A percentile compares a stretch with the other conserved stretches of the same genome.
phyloP scores from a whole-genome alignment of 106 monocot genomes.

The Posidonia australis region DNA sequence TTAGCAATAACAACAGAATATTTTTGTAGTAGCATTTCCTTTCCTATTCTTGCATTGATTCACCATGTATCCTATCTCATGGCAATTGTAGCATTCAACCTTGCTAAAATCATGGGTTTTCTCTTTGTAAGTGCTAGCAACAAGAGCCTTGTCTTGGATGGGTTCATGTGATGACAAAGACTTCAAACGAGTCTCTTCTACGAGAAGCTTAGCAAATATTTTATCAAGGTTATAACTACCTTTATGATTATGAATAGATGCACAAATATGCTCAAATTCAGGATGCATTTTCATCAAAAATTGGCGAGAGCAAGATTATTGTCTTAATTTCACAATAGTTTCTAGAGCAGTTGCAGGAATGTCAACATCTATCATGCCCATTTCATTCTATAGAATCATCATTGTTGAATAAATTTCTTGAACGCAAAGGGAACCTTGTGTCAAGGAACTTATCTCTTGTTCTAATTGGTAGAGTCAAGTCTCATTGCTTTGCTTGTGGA shows the following conservation, averaged over 20 bases:
- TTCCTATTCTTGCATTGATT: constrained; percentile 8
- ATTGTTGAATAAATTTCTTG: not conserved
- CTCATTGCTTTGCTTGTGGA: constrained; percentile 1
- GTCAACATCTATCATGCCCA: not conserved
- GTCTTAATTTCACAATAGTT: not conserved
- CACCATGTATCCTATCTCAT: constrained; percentile 2
- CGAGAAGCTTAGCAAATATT: not conserved
- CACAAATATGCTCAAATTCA: constrained; percentile 1
- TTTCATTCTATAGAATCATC: constrained; percentile 1
- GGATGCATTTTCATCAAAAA: constrained; percentile 8
- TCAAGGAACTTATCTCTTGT: not conserved
- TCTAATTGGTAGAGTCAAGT: not conserved
- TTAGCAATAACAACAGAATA: constrained; percentile 10
- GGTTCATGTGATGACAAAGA: too few species aligned
- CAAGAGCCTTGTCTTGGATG: not conserved
- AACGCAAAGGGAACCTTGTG: not conserved
- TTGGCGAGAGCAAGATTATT: not conserved
- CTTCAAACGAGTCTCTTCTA: too few species aligned
- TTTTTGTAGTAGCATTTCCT: not conserved
- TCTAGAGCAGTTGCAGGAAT: not conserved
- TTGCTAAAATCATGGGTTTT: constrained; percentile 1
- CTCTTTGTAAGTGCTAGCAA: not conserved
- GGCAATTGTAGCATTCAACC: constrained; percentile 2
- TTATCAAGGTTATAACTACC: not conserved
- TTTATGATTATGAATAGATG: not conserved